Conservation (phyloP, 2,329 filamentous ascomycete genomes). For the Coleophoma cylindrospora region DNA sequence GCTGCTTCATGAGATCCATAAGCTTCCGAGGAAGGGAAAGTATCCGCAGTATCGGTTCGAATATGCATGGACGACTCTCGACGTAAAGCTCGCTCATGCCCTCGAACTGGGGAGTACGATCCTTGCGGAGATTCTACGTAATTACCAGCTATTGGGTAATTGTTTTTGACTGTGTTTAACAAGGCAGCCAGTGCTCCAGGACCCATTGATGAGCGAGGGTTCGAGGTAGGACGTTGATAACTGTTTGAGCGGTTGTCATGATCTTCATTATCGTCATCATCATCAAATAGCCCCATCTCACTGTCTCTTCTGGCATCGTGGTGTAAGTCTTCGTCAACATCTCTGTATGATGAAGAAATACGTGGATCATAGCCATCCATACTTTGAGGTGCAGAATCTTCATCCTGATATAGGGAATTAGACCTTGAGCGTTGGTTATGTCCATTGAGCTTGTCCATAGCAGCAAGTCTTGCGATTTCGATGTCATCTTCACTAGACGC, state of each 20-base stretch:
- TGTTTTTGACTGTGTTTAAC: constrained; percentile 3
- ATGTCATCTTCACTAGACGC: too few relatives aligned
- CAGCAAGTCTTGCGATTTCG: too few relatives aligned
- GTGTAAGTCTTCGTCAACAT: background rate
- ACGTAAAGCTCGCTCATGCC: background rate
- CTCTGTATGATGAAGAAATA: too few relatives aligned
- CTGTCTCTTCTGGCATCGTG: constrained; percentile 1
- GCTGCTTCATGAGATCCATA: constrained; percentile 15
- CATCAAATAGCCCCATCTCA: background rate
- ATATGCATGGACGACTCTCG: constrained; percentile 5
- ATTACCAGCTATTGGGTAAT: constrained; percentile 1
- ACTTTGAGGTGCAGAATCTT: too few relatives aligned
- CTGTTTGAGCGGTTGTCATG: background rate
- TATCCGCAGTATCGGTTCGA: constrained; percentile 18
- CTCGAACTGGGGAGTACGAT: background rate
- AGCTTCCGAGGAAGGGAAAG: constrained; percentile 17
- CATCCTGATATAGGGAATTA: too few relatives aligned
- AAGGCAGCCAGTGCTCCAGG: constrained; percentile 4
- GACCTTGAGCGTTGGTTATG: too few relatives aligned
- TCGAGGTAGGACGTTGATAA: background rate
- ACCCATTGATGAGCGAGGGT: constrained; percentile 2
- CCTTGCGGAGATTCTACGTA: background rate
- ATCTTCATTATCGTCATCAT: background rate
- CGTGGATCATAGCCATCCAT: too few relatives aligned
- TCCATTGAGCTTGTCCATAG: too few relatives aligned